Base-by-base conservation (phyloP, 108 stramenopile genomes). In the Cyclotella atomus region DNA sequence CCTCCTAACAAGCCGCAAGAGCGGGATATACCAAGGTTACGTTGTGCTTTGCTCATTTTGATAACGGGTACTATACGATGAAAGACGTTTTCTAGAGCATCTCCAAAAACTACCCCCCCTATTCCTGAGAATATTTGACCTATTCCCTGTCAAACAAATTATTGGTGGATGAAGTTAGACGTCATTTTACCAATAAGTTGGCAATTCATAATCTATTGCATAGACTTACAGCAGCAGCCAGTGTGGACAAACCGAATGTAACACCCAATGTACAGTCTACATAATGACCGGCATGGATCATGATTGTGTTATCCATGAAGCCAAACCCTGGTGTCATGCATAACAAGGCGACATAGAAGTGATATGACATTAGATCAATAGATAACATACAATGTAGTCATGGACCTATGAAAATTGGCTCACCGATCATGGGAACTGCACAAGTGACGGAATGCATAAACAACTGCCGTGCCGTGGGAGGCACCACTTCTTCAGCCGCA, bases 261-360 rank as follows among this genome's bases (percentile, higher is more conserved):
- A 92, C 89, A 23, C 91, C 91, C 2, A 91, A 56, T 2, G 89
- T 88, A 17, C 67, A 83, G 60, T 93, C 90, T 50, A 93, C 85
- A 56, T 80, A 53, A 45, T 89, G 81, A 15, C 91, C 91, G 19
- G 91, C 88, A 24, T 83, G 82, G 29, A 91, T 84, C 88, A 91
- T 89, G 14, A 93, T 80, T 28, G 73, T 78, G 59, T 90, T 91
- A 76, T 91, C 90, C 86, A 88, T 88, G 46, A 93, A 87, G 17
- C 86, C 87, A 47, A 89, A 87, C n/a, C 79, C 79, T 72, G 35
- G 25, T 70, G 23, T 15, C 4, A 57, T 29, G 52, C 2, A 53
- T 53, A 23, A 2, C 2, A n/a, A n/a, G n/a, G n/a, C n/a, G n/a
- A n/a, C n/a, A n/a, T 21, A 5, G 20, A 9, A 52, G 20, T 23